Conservation (phyloP, 306 rosid genomes). For the Castanospermum australe region DNA sequence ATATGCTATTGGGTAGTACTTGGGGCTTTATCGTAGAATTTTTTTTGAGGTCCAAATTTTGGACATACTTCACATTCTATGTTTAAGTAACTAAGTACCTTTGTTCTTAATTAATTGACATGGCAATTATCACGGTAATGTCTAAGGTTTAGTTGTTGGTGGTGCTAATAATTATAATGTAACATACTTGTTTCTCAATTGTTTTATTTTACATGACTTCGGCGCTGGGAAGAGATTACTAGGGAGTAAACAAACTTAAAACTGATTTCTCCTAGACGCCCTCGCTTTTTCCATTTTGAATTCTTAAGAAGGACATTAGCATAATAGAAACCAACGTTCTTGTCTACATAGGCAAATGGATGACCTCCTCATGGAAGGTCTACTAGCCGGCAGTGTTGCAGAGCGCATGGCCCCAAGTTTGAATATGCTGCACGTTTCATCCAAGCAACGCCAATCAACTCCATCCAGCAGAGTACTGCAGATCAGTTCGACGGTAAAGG, state of each 20-base stretch:
- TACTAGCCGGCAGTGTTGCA: constrained; percentile 14
- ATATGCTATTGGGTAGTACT: not conserved
- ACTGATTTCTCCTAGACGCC: not conserved
- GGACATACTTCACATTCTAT: too few species aligned
- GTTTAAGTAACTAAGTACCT: too few species aligned
- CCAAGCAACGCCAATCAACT: too few species aligned
- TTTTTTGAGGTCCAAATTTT: too few species aligned
- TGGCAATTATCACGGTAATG: too few species aligned
- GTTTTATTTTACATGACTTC: not conserved
- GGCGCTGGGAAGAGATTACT: not conserved
- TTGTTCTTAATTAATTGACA: not conserved
- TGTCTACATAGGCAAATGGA: not conserved
- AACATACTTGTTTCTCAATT: not conserved
- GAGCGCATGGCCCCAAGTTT: constrained; percentile 51
- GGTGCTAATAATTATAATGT: not conserved
- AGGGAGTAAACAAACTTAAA: not conserved
- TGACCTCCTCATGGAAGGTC: constrained; percentile 60
- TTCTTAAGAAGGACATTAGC: constrained; percentile 39
- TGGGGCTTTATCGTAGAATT: not conserved
- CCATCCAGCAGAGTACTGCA: too few species aligned
- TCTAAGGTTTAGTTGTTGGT: too few species aligned
- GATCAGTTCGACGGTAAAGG: too few species aligned
- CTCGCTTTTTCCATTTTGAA: constrained; percentile 21
- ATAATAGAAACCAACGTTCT: not conserved
- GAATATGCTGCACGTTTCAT: constrained; percentile 45